Evolutionary conservation across 768 basidiomycete species (phyloP).

Genomic region (Amanita inopinata): DNA sequence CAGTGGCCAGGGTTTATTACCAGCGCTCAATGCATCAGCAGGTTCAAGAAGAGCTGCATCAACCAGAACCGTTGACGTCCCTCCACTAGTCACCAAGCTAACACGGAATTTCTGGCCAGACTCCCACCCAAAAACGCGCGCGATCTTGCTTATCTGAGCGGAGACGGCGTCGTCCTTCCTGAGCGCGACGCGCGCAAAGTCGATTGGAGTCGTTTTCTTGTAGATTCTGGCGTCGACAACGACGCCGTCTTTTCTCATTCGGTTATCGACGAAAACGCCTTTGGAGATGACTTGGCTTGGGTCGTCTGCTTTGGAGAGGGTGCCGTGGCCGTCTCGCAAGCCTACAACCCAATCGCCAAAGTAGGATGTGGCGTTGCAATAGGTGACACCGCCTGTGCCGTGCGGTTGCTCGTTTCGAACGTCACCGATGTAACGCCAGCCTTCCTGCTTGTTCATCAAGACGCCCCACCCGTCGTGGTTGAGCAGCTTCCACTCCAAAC

Average conservation of each 20-base stretch:
- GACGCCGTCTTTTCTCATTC: neutral
- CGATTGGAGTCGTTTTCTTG: neutral
- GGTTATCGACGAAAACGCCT: slow-evolving; percentile 3
- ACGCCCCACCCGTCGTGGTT: slow-evolving; percentile 3
- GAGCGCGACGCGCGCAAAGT: neutral
- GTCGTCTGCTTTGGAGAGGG: neutral
- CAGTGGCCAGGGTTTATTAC: neutral
- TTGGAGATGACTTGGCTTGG: neutral
- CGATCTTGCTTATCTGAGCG: neutral
- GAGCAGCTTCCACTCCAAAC: neutral
- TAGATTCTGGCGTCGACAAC: slow-evolving; percentile 1
- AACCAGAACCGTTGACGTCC: neutral
- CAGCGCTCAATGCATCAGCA: neutral
- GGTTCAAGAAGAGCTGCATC: neutral
- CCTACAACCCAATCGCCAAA: slow-evolving; percentile 1
- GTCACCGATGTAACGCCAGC: slow-evolving; percentile 5
- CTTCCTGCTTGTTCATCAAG: neutral
- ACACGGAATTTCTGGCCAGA: neutral
- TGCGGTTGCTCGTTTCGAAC: neutral
- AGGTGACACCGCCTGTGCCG: neutral
- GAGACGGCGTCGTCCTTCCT: slow-evolving; percentile 1
- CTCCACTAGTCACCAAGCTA: neutral
- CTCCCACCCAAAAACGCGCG: neutral
- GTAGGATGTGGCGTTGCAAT: neutral
- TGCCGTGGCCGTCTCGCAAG: neutral